phyloP scores from a whole-genome alignment of 2,329 filamentous ascomycete species.

The Gnomoniopsis smithogilvyi region DNA sequence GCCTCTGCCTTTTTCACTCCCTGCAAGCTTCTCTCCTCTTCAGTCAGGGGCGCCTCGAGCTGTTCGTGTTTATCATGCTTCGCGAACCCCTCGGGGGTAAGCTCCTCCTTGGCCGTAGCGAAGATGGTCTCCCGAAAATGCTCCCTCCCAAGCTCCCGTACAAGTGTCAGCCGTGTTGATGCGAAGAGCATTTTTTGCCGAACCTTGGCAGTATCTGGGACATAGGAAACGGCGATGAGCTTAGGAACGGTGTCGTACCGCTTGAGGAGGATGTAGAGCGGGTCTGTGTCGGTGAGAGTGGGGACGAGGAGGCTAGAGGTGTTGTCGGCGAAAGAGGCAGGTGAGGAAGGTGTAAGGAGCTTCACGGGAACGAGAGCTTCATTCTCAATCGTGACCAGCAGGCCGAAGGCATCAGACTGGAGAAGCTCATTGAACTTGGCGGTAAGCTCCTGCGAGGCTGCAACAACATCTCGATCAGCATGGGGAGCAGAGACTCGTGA shows the following conservation, averaged over 20 bases:
- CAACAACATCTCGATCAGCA: background rate
- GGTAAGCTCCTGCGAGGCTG: conserved; percentile 75
- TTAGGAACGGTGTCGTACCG: conserved; percentile 55
- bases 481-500: background rate
- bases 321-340: conserved; percentile 60
- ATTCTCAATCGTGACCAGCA: conserved; percentile 66
- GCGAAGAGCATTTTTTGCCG: conserved; percentile 87
- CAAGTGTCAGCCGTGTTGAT: conserved; percentile 69
- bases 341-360: conserved; percentile 49
- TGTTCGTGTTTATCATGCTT: conserved; percentile 67
- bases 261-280: conserved; percentile 73
- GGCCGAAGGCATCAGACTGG: conserved; percentile 59
- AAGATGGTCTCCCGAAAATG: conserved; percentile 76
- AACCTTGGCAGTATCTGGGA: conserved; percentile 75
- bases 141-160: conserved; percentile 74
- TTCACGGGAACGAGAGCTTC: conserved; percentile 64
- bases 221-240: conserved; percentile 72
- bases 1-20: conserved; percentile 98
- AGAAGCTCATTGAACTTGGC: conserved; percentile 70
- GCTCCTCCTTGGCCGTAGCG: conserved; percentile 65
- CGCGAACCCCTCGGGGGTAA: conserved; percentile 66
- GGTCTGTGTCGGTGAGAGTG: conserved; percentile 62
- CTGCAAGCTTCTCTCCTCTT: conserved; percentile 90
- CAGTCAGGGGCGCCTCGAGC: conserved; percentile 68
- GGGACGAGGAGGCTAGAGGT: conserved; percentile 55